A percentile compares a stretch with the other conserved stretches of the same genome.
Conservation (phyloP, 2,329 filamentous ascomycete species). For the Fusarium veterinarium region DNA sequence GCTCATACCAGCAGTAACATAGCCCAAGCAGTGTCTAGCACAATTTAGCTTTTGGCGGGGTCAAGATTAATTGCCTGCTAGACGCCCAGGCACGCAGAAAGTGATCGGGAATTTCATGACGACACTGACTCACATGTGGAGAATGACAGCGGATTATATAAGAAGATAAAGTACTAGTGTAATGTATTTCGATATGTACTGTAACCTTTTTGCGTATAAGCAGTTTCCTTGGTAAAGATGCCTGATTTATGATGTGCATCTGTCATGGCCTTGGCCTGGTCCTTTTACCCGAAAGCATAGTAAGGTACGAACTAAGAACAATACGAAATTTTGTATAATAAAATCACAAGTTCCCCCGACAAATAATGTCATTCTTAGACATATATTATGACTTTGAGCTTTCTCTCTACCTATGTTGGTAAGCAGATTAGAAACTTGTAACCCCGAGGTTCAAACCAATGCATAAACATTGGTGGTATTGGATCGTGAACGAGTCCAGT, state of each 20-base stretch:
- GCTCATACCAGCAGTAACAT: not conserved
- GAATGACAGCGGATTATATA: constrained; percentile 13
- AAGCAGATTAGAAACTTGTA: too few relatives aligned
- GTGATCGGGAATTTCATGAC: constrained; percentile 19
- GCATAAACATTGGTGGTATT: not conserved
- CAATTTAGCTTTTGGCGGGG: constrained; percentile 29
- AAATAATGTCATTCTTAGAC: not conserved
- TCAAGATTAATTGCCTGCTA: constrained; percentile 2
- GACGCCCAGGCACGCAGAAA: not conserved
- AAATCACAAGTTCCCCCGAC: not conserved
- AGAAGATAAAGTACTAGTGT: not conserved
- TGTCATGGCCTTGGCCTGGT: not conserved
- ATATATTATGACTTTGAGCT: too few relatives aligned
- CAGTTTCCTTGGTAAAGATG: not conserved
- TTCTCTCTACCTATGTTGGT: too few relatives aligned
- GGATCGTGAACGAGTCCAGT: not conserved
- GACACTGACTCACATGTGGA: constrained; percentile 16
- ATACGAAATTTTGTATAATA: not conserved
- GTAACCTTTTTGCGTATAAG: not conserved
- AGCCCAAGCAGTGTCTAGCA: not conserved
- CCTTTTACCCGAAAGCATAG: not conserved
- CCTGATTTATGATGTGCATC: not conserved
- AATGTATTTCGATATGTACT: not conserved
- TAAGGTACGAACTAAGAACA: not conserved
- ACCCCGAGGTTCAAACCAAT: not conserved